Base-by-base conservation (phyloP, 768 basidiomycete species). In the Tricholoma terreum region DNA sequence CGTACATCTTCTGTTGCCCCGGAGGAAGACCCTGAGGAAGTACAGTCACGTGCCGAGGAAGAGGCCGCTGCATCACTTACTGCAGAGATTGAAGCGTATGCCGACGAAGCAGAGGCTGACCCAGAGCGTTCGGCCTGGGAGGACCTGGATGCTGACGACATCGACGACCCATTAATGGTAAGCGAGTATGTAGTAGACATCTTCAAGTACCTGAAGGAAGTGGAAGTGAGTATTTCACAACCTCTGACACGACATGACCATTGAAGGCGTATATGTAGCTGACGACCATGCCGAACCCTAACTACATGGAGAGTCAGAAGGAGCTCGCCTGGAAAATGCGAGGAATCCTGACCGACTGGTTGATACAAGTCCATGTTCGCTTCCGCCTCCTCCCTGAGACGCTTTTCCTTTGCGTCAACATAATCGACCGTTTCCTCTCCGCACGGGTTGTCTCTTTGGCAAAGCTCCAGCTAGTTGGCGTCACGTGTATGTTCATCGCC, bases 291-390 rank as follows among this genome's bases (percentile, higher is more conserved):
- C 92, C 97, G 6, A 92, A 92, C 65, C 87, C 93, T 2, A 85
- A 92, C 68, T 99, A 98, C 73, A 99, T 98, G 94, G 84, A 89
- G 34, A 87, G 79, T 63, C 97, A 99, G 73, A 89, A 88, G 64
- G 93, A 98, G 62, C 82, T 99, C 40, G 89, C 91, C 1, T 98
- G 96, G 96, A 89, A 90, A 61, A 96, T 96, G 91, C 91, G 96
- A 8, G 89, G 90, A 6, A 90, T 98, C 61, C 82, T 98, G 24
- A 88, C 90, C 57, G 96, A 98, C 76, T 98, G 95, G 95, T 79
- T 98, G 59, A 89, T 98, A 62, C 94, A 95, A 74, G 88, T 98
- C 19, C 97, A 98, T 71, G 83, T 84, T 62, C 90, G 92, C 61
- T 98, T 96, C 80, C 87, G 89, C 61, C 81, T 98, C 10, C 80